phyloP scores from a whole-genome alignment of 768 basidiomycete genomes.

The Myochromella boudieri region DNA sequence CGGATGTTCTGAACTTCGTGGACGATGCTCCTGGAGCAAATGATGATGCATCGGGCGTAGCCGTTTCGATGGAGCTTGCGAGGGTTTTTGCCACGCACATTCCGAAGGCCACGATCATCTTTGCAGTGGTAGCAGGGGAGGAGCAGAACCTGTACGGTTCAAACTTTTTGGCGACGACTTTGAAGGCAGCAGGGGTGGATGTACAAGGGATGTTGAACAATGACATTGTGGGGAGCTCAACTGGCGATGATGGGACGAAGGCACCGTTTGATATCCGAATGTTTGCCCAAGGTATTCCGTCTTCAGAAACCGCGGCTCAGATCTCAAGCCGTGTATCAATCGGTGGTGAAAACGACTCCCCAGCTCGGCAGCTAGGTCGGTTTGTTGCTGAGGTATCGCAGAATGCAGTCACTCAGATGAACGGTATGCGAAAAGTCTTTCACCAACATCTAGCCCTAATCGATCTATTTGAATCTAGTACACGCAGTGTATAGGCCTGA shows the following conservation, averaged over 20 bases:
- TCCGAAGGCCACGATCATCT: conserved; percentile 50
- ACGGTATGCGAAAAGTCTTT: conserved; percentile 31
- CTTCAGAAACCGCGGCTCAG: conserved; percentile 37
- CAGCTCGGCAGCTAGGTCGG: conserved; percentile 49
- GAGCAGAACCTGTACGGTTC: conserved; percentile 53
- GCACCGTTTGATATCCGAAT: conserved; percentile 51
- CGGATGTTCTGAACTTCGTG: conserved; percentile 35
- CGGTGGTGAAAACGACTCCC: conserved; percentile 56
- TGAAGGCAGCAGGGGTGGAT: conserved; percentile 42
- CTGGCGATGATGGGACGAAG: conserved; percentile 42
- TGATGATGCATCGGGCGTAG: conserved; percentile 56
- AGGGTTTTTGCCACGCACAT: conserved; percentile 48
- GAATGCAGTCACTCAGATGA: conserved; percentile 47
- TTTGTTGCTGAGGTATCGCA: conserved; percentile 50
- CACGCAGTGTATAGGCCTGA: conserved; percentile 52
- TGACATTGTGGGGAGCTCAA: conserved; percentile 55
- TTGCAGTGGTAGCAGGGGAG: conserved; percentile 50
- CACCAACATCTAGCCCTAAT: not conserved
- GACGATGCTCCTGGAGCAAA: conserved; percentile 53
- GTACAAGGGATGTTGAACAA: conserved; percentile 60
- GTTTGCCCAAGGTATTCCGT: conserved; percentile 51
- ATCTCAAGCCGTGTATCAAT: conserved; percentile 34
- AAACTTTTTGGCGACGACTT: conserved; percentile 42
- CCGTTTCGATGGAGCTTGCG: conserved; percentile 52
- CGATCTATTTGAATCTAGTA: conserved; percentile 33